phyloP scores from a whole-genome alignment of 805 yeast genomes.

The Kuraishia floccosa region DNA sequence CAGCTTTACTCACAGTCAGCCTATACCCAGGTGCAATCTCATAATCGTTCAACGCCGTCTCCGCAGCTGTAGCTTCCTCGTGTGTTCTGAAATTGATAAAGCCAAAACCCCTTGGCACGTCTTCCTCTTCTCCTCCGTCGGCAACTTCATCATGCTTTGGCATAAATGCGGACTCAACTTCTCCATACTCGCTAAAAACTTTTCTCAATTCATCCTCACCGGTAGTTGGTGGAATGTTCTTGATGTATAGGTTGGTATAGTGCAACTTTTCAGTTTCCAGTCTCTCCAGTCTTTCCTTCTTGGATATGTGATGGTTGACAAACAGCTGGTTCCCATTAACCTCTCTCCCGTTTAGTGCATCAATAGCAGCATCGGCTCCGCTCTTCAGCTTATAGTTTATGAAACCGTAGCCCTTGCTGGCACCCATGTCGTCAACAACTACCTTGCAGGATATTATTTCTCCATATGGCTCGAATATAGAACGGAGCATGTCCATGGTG shows the following conservation, averaged over 20 bases:
- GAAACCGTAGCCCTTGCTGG: constrained; percentile 50
- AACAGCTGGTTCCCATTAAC: constrained; percentile 25
- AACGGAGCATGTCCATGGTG: constrained; percentile 22
- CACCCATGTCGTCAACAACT: constrained; percentile 32
- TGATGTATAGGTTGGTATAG: constrained; percentile 43
- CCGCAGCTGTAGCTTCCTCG: constrained; percentile 34
- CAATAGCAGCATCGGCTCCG: constrained; percentile 54
- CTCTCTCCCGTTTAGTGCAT: constrained; percentile 16
- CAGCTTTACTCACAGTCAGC: constrained; percentile 30
- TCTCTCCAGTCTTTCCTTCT: constrained; percentile 44
- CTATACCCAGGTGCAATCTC: constrained; percentile 19
- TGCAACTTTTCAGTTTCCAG: constrained; percentile 32
- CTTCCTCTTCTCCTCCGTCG: constrained; percentile 1
- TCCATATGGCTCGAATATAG: constrained; percentile 28
- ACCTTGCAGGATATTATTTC: constrained; percentile 32
- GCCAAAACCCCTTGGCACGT: constrained; percentile 30
- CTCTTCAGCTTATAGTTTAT: constrained; percentile 46
- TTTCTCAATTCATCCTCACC: constrained; percentile 25
- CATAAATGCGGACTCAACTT: constrained; percentile 37
- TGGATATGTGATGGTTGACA: constrained; percentile 55
- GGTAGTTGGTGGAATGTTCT: constrained; percentile 29
- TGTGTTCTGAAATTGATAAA: constrained; percentile 39
- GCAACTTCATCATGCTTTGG: constrained; percentile 27
- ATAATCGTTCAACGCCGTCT: constrained; percentile 34
- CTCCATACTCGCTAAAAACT: constrained; percentile 33